A percentile compares a stretch with the other conserved stretches of the same genome.
Evolutionary conservation across 805 yeast genomes (phyloP).

Genomic region (Candida michaelii): DNA sequence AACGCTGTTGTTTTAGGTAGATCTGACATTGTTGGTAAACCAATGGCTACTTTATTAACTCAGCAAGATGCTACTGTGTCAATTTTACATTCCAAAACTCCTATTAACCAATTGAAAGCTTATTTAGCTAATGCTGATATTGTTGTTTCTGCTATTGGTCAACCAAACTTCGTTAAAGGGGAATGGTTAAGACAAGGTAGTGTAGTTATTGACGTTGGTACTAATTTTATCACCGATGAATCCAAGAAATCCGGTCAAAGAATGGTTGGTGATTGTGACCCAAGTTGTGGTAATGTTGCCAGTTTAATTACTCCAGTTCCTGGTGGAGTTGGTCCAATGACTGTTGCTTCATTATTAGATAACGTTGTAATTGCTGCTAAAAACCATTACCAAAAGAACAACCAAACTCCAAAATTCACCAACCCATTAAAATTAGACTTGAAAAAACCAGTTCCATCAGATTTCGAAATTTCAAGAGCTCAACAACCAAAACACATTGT

Average conservation of each 20-base stretch:
- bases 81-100: conserved; percentile 66
- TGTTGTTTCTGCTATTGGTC: conserved; percentile 76
- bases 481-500: conserved; percentile 84
- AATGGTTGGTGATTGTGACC: conserved; percentile 95
- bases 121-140: conserved; percentile 65
- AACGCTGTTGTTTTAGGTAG: conserved; percentile 84
- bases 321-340: conserved; percentile 99
- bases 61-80: conserved; percentile 77
- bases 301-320: conserved; percentile 91
- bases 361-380: conserved; percentile 79
- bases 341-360: conserved; percentile 90
- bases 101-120: conserved; percentile 46
- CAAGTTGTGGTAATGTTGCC: conserved; percentile 60
- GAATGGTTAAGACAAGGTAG: conserved; percentile 83
- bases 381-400: conserved; percentile 32
- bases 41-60: conserved; percentile 68
- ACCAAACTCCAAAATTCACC: conserved; percentile 41
- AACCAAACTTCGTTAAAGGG: conserved; percentile 67
- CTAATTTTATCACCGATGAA: conserved; percentile 79
- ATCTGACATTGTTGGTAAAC: conserved; percentile 84
- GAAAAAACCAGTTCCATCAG: conserved; percentile 77
- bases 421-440: conserved; percentile 55
- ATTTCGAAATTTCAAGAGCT: conserved; percentile 83
- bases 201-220: conserved; percentile 92
- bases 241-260: conserved; percentile 73